Percentiles rank a stretch among this genome's conserved stretches.
Conservation (phyloP, 805 yeast species). For the Maudiozyma turicensis region DNA sequence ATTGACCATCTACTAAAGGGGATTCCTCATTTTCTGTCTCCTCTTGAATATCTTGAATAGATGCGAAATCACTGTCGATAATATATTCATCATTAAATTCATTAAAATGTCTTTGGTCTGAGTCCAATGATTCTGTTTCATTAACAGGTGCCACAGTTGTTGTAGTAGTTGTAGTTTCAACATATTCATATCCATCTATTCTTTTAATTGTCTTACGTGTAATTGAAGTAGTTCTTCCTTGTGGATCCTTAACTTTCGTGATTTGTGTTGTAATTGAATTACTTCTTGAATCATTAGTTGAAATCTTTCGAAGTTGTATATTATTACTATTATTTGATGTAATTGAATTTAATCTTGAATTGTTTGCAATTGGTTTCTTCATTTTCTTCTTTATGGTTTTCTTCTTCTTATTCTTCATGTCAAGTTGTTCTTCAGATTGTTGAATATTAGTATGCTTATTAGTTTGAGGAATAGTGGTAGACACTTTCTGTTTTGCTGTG, state of each 20-base stretch:
- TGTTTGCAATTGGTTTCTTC: neutral
- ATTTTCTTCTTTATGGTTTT: neutral
- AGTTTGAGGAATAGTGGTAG: neutral
- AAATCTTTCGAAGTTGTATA: neutral
- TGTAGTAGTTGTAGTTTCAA: conserved; percentile 39
- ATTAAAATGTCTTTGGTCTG: conserved; percentile 21
- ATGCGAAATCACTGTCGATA: conserved; percentile 8
- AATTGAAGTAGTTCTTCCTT: conserved; percentile 46
- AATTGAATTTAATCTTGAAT: conserved; percentile 17
- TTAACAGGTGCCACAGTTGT: conserved; percentile 9
- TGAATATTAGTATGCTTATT: neutral
- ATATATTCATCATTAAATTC: conserved; percentile 23
- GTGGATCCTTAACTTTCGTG: conserved; percentile 39
- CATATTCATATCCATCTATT: conserved; percentile 39
- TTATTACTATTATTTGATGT: conserved; percentile 8
- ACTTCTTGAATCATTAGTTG: conserved; percentile 13
- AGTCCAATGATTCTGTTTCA: neutral
- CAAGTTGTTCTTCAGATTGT: neutral
- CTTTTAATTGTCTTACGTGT: conserved; percentile 44
- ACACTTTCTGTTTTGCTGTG: neutral
- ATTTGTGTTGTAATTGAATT: conserved; percentile 37
- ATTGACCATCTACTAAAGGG: neutral
- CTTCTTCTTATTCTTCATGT: conserved; percentile 4
- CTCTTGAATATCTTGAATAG: conserved; percentile 4
- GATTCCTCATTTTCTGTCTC: conserved; percentile 2